Evolutionary conservation across 2,329 filamentous ascomycete genomes (phyloP).

Genomic region (Drechslerella stenobrocha): DNA sequence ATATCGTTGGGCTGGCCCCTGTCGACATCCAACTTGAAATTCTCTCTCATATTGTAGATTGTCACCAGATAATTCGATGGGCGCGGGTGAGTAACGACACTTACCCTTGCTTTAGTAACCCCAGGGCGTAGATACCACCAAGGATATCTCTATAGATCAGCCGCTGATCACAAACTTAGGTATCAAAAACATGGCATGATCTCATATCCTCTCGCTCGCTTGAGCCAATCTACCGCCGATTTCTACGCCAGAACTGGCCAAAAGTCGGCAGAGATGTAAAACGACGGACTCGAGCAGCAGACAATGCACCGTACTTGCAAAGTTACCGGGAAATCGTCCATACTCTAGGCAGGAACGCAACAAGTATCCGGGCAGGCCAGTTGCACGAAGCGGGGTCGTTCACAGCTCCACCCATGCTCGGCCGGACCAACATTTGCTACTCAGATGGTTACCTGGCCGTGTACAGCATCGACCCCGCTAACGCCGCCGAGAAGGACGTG

Average conservation of each 20-base stretch:
- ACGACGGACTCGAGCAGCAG: neutral
- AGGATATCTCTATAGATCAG: too few species aligned
- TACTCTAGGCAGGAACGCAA: conserved; percentile 3
- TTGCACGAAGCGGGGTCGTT: conserved; percentile 13
- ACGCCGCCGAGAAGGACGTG: neutral
- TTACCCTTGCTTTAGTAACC: too few species aligned
- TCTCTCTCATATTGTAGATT: conserved; percentile 12
- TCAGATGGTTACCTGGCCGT: conserved; percentile 14
- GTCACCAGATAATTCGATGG: neutral
- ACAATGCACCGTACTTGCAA: neutral
- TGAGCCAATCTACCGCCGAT: neutral
- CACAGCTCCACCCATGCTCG: conserved; percentile 1
- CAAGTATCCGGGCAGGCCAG: conserved; percentile 4
- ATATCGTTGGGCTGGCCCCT: conserved; percentile 10
- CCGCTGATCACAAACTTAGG: too few species aligned
- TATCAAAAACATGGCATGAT: conserved; percentile 8
- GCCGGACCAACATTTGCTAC: conserved; percentile 15
- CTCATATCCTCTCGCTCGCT: neutral
- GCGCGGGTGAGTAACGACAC: conserved; percentile 7
- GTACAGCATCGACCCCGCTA: neutral
- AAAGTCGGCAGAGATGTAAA: neutral
- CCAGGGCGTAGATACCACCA: too few species aligned
- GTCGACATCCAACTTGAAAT: conserved; percentile 15
- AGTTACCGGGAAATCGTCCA: neutral
- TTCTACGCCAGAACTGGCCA: neutral